Base-by-base conservation (phyloP, 75 land plant genomes). In the Selaginella moellendorffii region DNA sequence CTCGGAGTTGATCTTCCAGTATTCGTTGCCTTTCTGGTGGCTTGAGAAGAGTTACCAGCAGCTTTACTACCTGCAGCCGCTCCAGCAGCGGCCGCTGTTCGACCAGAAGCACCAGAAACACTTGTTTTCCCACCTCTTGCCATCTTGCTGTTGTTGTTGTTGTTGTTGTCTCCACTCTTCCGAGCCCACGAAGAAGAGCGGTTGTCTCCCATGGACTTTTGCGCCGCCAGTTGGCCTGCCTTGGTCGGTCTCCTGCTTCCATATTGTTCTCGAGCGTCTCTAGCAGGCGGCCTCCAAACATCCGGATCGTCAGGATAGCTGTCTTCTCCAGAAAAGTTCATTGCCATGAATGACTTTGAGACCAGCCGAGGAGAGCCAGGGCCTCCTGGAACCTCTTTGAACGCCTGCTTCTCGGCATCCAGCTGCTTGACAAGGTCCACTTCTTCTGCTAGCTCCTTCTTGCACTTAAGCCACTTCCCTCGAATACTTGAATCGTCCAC, bases 271-370 rank as follows among this genome's bases (percentile, higher is more conserved):
- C 71, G 66, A 52, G 65, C 66, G 42, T 91, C 93, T 24, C 88
- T 78, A 27, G 67, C 77, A 22, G 97, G 97, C 20, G 97, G 96
- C 66, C 87, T 74, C 97, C 97, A 92, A 17, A 92, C 95, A 83
- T 92, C 97, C 58, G 97, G 95, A 76, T 92, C 97, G 70, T 92
- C 95, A 19, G 77, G 60, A 14, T 5, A 36, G 14, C 14, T 14
- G 46, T 36, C 46, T 36, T 5, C 5, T 5, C 5, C 5, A 14
- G 5, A 5, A 5, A 36, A 5, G 46, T 36, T 36, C 46, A 36
- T 36, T 5, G 46, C 46, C 46, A 36, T 36, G 46, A 36, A 36
- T 14, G 46, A 36, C 46, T 36, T 36, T 36, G 46, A 36, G 10
- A 36, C 46, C 10, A 36, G 46, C 5, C 46, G 46, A 36, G 46